Base-by-base conservation (phyloP, 306 rosid species). In the Vigna trinervia region DNA sequence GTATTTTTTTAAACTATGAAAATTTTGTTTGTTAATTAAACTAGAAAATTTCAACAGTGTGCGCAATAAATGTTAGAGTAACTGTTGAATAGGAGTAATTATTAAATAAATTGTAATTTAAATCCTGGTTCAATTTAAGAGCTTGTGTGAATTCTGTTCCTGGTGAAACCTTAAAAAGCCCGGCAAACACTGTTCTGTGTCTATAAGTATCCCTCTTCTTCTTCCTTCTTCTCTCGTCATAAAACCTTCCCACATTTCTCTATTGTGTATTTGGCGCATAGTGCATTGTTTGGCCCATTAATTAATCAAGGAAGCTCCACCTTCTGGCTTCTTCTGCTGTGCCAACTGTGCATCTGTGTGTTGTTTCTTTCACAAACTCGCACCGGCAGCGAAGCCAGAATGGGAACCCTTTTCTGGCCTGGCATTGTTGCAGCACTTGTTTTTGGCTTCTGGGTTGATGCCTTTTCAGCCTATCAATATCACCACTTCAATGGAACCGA, bases 401-500 rank as follows among this genome's bases (percentile, higher is more conserved):
- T 83, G 94, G 41, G 20, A 78, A 89, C 82, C 64, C 68, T 77
- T 71, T 74, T 73, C 41, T 87, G 81, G 88, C 78, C 80, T 77
- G 63, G 78, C 77, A 82, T 86, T 85, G 82, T 79, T 17, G 41
- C 82, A 46, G 53, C 38, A 75, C 79, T 86, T 45, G 54, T 78
- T 83, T 78, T 82, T 76, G 76, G 77, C 57, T 68, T 2, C 59
- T 86, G 87, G 85, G 94, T 79, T 78, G 19, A 69, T 83, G 94
- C 87, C 46, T 80, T 70, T 81, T 79, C 19, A 57, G 69, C 80
- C n/a, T 28, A 26, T 71, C 59, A 63, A 5, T 2, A 15, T 77
- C 74, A 15, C 14, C 69, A 75, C 73, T 39, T 82, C 64, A 90
- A 94, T 79, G 89, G 74, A 86, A 92, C 93, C 22, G 90, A 89